Conservation (phyloP, 768 basidiomycete genomes). For the Leucosporidium scottii region DNA sequence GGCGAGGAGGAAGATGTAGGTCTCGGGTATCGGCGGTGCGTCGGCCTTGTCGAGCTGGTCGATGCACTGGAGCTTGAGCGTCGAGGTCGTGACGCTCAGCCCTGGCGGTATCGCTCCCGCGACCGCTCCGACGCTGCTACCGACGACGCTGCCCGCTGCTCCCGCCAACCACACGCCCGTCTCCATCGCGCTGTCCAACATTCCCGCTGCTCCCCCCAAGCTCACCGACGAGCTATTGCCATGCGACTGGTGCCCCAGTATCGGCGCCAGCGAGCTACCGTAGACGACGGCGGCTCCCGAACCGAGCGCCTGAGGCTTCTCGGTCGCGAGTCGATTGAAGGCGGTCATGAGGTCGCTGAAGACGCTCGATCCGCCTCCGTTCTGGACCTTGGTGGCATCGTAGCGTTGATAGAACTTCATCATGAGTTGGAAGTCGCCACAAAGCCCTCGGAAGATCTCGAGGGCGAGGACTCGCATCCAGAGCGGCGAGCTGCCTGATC, state of each 20-base stretch:
- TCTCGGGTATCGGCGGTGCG: conserved; percentile 83
- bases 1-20: conserved; percentile 85
- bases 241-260: conserved; percentile 20
- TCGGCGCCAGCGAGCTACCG: conserved; percentile 59
- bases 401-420: conserved; percentile 72
- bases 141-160: conserved; percentile 24
- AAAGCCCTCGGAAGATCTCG: conserved; percentile 85
- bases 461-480: conserved; percentile 90
- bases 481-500: conserved; percentile 46
- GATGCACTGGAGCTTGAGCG: conserved; percentile 50
- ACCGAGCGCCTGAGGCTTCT: conserved; percentile 79
- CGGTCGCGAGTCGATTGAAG: conserved; percentile 76
- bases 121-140: background rate
- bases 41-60: conserved; percentile 98
- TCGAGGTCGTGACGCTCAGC: conserved; percentile 6
- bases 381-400: conserved; percentile 43
- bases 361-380: conserved; percentile 45
- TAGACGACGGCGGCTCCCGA: conserved; percentile 63
- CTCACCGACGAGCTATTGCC: conserved; percentile 43
- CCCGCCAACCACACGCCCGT: conserved; percentile 27
- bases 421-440: conserved; percentile 70
- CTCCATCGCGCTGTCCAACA: conserved; percentile 26
- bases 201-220: conserved; percentile 45
- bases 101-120: background rate
- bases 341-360: conserved; percentile 72